Evolutionary conservation across 2,329 filamentous ascomycete species (phyloP).

Genomic region (Calonectria henricotiae): DNA sequence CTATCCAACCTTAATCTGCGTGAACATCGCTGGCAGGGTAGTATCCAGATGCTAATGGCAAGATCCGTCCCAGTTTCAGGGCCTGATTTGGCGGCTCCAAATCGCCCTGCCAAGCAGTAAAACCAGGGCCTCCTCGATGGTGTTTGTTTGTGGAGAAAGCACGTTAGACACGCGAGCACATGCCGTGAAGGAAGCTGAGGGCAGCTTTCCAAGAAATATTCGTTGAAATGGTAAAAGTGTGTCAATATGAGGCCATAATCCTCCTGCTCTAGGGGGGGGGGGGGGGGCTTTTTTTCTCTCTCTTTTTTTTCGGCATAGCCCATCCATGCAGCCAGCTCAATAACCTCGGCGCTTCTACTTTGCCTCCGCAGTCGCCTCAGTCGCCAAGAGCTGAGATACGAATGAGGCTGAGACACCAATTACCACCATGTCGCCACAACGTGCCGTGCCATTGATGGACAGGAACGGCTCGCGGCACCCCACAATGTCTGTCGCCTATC

Average conservation of each 20-base stretch:
- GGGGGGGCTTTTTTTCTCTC: no score
- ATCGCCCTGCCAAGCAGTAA: constrained; percentile 14
- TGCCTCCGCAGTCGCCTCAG: background rate
- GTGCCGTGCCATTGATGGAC: background rate
- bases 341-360: background rate
- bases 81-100: background rate
- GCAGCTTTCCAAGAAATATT: background rate
- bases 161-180: constrained; percentile 1
- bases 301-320: background rate
- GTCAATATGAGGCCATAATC: constrained; percentile 17
- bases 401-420: constrained; percentile 4
- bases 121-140: background rate
- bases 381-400: constrained; percentile 4
- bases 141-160: constrained; percentile 19
- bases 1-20: constrained; percentile 20
- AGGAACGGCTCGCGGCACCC: background rate
- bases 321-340: background rate
- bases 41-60: background rate
- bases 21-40: background rate
- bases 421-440: background rate
- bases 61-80: constrained; percentile 11
- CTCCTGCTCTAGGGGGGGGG: no score
- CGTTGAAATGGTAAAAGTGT: background rate
- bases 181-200: background rate
- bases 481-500: background rate